phyloP scores from a whole-genome alignment of 495 filamentous ascomycete species.

The Xylaria telfairii region DNA sequence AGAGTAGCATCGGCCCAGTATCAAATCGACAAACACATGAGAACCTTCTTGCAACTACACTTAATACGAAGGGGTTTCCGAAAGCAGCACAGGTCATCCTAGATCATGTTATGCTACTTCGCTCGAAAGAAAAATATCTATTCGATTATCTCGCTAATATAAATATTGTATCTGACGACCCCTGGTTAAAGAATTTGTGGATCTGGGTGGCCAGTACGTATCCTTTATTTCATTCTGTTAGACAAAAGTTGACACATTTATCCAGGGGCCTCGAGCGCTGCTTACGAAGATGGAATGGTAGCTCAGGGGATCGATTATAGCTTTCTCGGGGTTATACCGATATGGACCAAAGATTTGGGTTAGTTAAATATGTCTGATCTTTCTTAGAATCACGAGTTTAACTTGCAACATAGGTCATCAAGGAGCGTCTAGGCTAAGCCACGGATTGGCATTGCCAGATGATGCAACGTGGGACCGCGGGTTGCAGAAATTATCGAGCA shows the following conservation, averaged over 20 bases:
- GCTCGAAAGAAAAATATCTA: conserved; percentile 75
- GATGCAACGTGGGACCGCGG: conserved; percentile 55
- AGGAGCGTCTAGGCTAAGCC: conserved; percentile 48
- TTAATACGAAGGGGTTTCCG: conserved; percentile 46
- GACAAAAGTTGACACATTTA: conserved; percentile 24
- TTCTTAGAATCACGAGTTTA: conserved; percentile 12
- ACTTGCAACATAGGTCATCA: conserved; percentile 41
- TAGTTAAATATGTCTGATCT: conserved; percentile 23
- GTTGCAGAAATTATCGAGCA: conserved; percentile 53
- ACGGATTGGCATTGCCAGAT: conserved; percentile 48
- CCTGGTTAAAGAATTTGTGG: conserved; percentile 80
- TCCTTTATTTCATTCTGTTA: not conserved
- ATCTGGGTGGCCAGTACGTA: conserved; percentile 72
- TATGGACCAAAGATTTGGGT: conserved; percentile 83
- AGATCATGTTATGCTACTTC: conserved; percentile 54
- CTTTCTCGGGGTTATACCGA: conserved; percentile 79
- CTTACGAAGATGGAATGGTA: conserved; percentile 74
- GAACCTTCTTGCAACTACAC: conserved; percentile 52
- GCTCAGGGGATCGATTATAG: conserved; percentile 77
- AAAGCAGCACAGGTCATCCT: conserved; percentile 46
- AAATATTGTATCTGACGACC: conserved; percentile 70
- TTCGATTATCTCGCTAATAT: conserved; percentile 76
- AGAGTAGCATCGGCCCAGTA: conserved; percentile 26
- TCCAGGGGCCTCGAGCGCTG: conserved; percentile 68
- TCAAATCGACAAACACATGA: conserved; percentile 54